These are phyloP conservation scores for Punica granatum DNA, from an alignment of 345 rosid genomes.

Conservation along the genomic window DNA sequence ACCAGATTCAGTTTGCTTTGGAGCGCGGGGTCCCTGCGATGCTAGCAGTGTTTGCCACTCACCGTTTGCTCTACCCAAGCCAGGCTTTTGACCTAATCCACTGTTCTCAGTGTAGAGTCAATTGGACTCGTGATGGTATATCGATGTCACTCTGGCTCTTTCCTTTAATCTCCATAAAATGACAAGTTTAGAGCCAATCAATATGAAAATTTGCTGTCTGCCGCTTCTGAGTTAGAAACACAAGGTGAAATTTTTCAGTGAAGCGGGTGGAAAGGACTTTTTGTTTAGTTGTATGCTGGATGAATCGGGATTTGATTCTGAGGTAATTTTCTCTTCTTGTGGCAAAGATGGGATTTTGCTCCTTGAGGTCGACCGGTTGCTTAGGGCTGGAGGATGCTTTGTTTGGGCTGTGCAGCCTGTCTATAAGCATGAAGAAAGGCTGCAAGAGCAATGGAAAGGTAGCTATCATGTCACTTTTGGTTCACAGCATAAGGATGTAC, in stretches of 20 bases:
- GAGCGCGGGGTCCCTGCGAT: conserved; percentile 99
- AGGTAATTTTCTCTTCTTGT: conserved; percentile 3
- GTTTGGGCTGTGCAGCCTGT: conserved; percentile 99
- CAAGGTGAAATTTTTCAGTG: not conserved
- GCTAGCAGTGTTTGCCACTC: conserved; percentile 89
- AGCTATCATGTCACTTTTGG: conserved; percentile 10
- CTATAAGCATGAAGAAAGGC: conserved; percentile 73
- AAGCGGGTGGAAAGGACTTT: not conserved
- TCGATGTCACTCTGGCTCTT: conserved; percentile 5
- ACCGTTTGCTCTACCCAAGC: conserved; percentile 69
- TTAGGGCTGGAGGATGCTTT: conserved; percentile 94
- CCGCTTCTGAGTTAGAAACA: too few species aligned
- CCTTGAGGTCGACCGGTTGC: conserved; percentile 91
- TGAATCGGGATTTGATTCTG: conserved; percentile 4
- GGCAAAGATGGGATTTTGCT: conserved; percentile 84
- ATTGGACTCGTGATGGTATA: conserved; percentile 97
- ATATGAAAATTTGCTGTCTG: too few species aligned
- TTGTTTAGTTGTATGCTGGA: not conserved
- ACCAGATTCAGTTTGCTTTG: conserved; percentile 97
- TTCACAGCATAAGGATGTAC: not conserved
- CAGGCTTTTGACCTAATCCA: conserved; percentile 96
- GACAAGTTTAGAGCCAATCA: too few species aligned
- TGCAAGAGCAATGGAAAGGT: conserved; percentile 97
- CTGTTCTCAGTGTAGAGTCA: conserved; percentile 96
- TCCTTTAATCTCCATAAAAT: not conserved